Base-by-base conservation (phyloP, 2,329 filamentous ascomycete species). In the Pseudopyrenochaeta lycopersici region DNA sequence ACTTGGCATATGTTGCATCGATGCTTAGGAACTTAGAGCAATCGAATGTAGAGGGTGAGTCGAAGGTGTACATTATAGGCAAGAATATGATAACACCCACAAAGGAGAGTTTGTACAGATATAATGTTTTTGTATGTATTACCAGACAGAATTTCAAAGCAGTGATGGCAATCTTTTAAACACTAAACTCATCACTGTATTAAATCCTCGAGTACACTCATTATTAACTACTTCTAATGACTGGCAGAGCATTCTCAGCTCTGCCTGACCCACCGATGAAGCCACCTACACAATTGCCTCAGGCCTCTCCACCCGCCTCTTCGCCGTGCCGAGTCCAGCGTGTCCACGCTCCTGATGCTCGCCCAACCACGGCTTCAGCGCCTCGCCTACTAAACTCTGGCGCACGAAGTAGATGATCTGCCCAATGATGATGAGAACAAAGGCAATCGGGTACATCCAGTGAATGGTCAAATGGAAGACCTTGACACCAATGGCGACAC, bases 371-470 rank as follows among this genome's bases (percentile, higher is more conserved):
- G 95, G 95, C 84, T 99, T 99, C 81, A 88, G 87, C 47, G 90
- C 88, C 77, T 98, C 95, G 29, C 92, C 94, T 45, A 97, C 78
- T 51, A 91, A 84, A 71, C 87, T 89, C 52, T 92, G 91, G 1
- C 90, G 88, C 31, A 96, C 79, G 76, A 97, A 98, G 78, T 99
- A 99, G 40, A 92, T 83, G 43, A 93, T 82, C 66, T 97, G 85
- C 1, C 95, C 94, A 23, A 93, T 48, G 63, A 99, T 87, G 75
- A 99, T 98, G 63, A 93, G 82, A 9, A 96, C 91, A 75, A 99
- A 99, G 11, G 95, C 94, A 71, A 97, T 90, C 4, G 95, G 94
- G 78, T 99, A 99, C 78, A 97, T 84, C 82, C 86, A 97, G 78
- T 97, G 90, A 52, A 99, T 86, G 35, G 77, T 77, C 66, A 90